phyloP scores from a whole-genome alignment of 441 rosid species.

The Syzygium malaccense region DNA sequence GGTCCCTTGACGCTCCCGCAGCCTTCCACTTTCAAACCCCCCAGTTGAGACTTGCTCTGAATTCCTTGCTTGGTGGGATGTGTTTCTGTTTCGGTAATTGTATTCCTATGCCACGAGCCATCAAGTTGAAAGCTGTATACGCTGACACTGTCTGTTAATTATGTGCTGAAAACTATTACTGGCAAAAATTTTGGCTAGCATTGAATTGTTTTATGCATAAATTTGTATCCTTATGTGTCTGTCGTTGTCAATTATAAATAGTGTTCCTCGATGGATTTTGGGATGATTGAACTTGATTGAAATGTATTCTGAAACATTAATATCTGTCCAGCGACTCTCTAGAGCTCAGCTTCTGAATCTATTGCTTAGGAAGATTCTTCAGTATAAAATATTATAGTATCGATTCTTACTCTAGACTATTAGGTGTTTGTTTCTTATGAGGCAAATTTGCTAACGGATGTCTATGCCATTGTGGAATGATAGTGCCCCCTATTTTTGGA shows the following conservation, averaged over 20 bases:
- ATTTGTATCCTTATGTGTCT: background rate
- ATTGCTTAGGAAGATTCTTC: background rate
- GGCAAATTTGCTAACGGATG: background rate
- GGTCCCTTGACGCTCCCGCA: slow-evolving; percentile 79
- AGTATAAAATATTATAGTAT: background rate
- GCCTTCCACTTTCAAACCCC: slow-evolving; percentile 62
- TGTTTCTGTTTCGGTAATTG: background rate
- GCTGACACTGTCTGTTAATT: background rate
- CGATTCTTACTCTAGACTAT: background rate
- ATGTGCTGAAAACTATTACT: background rate
- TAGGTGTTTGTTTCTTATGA: background rate
- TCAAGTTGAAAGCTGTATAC: background rate
- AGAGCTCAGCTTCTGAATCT: background rate
- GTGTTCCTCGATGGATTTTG: background rate
- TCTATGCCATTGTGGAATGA: background rate
- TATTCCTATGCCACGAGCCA: background rate
- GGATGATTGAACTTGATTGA: background rate
- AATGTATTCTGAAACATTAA: background rate
- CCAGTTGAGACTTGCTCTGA: slow-evolving; percentile 8
- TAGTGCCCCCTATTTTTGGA: background rate
- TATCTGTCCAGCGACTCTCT: background rate
- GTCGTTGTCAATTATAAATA: background rate
- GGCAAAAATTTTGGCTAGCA: background rate
- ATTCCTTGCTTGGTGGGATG: background rate
- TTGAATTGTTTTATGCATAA: background rate